Evolutionary conservation across 2,329 filamentous ascomycete genomes (phyloP).

Genomic region (Colletotrichum liaoningense): DNA sequence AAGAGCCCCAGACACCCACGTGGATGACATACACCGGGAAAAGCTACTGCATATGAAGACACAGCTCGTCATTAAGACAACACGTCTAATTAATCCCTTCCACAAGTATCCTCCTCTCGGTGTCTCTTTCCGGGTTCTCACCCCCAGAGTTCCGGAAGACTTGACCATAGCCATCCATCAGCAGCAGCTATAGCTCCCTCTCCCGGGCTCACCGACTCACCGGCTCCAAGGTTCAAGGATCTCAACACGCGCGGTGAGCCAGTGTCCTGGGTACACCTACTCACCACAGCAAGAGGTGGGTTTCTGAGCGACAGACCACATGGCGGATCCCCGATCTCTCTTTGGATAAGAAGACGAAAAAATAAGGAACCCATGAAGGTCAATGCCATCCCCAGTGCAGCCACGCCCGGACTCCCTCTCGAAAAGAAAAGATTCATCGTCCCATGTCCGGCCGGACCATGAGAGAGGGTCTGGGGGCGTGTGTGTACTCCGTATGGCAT

Average conservation of each 20-base stretch:
- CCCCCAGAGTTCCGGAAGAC: background rate
- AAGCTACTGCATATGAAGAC: background rate
- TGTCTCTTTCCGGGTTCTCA: background rate
- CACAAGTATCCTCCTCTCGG: background rate
- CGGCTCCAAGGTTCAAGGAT: slow-evolving; percentile 13
- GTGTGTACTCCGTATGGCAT: background rate
- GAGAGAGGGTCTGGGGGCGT: background rate
- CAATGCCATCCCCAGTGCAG: slow-evolving; percentile 23
- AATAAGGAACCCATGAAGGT: background rate
- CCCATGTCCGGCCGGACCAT: background rate
- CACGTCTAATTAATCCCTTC: background rate
- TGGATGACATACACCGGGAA: background rate
- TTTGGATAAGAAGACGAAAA: slow-evolving; percentile 15
- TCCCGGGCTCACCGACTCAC: background rate
- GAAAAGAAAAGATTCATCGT: background rate
- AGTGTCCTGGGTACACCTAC: slow-evolving; percentile 6
- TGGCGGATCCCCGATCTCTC: slow-evolving; percentile 23
- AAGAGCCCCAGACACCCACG: background rate
- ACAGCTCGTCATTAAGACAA: background rate
- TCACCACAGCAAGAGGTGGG: slow-evolving; percentile 2
- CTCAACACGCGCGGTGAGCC: background rate
- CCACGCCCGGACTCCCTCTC: background rate
- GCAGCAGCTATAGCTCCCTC: background rate
- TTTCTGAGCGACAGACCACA: slow-evolving; percentile 15
- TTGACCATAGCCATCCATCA: too few species aligned